phyloP scores from a whole-genome alignment of 2,329 filamentous ascomycete species.

The Thelonectria rubi region DNA sequence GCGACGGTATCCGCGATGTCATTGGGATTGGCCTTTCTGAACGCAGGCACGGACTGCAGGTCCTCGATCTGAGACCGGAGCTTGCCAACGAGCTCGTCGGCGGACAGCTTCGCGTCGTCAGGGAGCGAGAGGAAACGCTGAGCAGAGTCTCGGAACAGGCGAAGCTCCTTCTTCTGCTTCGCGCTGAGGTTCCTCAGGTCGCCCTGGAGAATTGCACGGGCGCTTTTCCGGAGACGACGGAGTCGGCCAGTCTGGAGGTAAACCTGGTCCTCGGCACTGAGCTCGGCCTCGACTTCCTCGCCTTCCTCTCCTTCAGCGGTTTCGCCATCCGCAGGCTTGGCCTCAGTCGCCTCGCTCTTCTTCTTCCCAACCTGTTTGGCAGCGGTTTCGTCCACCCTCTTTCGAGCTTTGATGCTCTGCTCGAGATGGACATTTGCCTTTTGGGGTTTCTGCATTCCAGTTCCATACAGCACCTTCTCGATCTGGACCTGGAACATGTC shows the following conservation, averaged over 20 bases:
- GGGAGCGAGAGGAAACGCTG: conserved; percentile 64
- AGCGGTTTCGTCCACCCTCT: conserved; percentile 41
- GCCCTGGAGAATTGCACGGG: conserved; percentile 49
- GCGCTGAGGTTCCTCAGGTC: conserved; percentile 65
- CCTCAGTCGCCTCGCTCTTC: conserved; percentile 11
- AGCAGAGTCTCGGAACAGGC: conserved; percentile 73
- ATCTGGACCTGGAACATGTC: conserved; percentile 98
- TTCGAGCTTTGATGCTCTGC: conserved; percentile 40
- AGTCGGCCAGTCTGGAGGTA: conserved; percentile 40
- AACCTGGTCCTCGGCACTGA: conserved; percentile 39
- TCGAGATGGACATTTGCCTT: conserved; percentile 37
- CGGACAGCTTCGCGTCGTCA: conserved; percentile 43
- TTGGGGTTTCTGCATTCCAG: conserved; percentile 73
- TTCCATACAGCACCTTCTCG: conserved; percentile 87
- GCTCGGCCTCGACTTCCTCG: conserved; percentile 37
- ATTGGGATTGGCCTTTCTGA: conserved; percentile 43
- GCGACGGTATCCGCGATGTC: background rate
- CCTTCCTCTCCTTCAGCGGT: conserved; percentile 31
- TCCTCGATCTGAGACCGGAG: conserved; percentile 47
- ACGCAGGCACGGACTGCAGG: conserved; percentile 45
- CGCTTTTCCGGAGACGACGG: conserved; percentile 45
- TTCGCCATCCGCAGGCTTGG: conserved; percentile 33
- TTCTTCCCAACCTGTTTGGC: conserved; percentile 35
- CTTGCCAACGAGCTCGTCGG: conserved; percentile 44
- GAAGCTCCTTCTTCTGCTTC: conserved; percentile 79